Evolutionary conservation across 805 yeast genomes (phyloP).

Genomic region (Ogataea wickerhamii): DNA sequence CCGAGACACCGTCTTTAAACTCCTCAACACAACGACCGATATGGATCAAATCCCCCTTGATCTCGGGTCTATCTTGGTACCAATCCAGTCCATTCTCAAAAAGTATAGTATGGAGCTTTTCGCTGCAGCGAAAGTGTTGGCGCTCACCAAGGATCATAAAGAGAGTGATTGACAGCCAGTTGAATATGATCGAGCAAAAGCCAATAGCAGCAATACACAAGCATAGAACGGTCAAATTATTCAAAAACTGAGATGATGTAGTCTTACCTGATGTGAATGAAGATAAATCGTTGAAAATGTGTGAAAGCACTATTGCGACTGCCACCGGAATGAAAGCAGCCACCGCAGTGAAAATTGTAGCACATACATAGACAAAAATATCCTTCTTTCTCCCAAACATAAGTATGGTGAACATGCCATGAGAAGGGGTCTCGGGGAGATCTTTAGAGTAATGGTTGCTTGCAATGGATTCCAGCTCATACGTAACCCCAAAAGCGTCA

Average conservation of each 20-base stretch:
- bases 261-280: conserved; percentile 32
- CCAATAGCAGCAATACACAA: conserved; percentile 44
- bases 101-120: conserved; percentile 40
- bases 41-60: conserved; percentile 64
- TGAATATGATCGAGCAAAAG: conserved; percentile 38
- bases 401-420: conserved; percentile 11
- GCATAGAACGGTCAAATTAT: conserved; percentile 34
- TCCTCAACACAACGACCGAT: conserved; percentile 74
- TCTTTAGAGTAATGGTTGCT: not conserved
- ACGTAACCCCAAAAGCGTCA: not conserved
- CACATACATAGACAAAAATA: conserved; percentile 16
- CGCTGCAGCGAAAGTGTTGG: conserved; percentile 58
- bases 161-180: conserved; percentile 52
- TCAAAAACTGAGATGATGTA: conserved; percentile 29
- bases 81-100: conserved; percentile 49
- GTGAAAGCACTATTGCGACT: conserved; percentile 63
- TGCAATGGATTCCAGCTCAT: not conserved
- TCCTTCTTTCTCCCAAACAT: conserved; percentile 29
- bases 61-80: conserved; percentile 55
- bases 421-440: not conserved
- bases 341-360: conserved; percentile 33
- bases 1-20: conserved; percentile 61
- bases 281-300: conserved; percentile 49
- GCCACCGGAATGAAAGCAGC: conserved; percentile 60
- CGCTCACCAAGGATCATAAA: conserved; percentile 75